Evolutionary conservation across 1,284 basidiomycete species (phyloP).

Genomic region (Pseudozyma hubeiensis): DNA sequence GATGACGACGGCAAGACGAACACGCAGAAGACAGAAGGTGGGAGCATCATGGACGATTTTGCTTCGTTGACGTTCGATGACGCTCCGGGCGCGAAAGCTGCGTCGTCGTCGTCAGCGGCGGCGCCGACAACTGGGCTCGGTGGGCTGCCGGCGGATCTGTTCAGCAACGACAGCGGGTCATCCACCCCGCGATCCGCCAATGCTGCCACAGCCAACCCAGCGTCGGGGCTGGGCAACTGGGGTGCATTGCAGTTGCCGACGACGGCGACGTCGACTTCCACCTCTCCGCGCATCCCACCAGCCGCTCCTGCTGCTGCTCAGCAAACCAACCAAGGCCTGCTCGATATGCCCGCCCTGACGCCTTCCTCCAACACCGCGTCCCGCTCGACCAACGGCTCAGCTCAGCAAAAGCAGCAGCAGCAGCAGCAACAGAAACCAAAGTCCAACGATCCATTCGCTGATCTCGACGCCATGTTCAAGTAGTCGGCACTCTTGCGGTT

Average conservation of each 20-base stretch:
- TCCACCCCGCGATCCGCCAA: slow-evolving; percentile 15
- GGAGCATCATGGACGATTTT: slow-evolving; percentile 59
- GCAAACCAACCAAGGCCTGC: slow-evolving; percentile 6
- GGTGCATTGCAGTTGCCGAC: slow-evolving; percentile 57
- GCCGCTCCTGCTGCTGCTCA: neutral
- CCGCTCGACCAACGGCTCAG: slow-evolving; percentile 12
- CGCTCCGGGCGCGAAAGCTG: slow-evolving; percentile 8
- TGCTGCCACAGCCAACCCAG: slow-evolving; percentile 19
- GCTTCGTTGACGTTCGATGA: slow-evolving; percentile 60
- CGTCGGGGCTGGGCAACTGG: slow-evolving; percentile 50
- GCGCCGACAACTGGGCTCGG: slow-evolving; percentile 16
- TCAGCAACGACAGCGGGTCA: slow-evolving; percentile 30
- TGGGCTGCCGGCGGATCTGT: slow-evolving; percentile 43
- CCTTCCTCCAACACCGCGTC: slow-evolving; percentile 12
- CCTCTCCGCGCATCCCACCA: slow-evolving; percentile 32
- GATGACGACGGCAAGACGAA: slow-evolving; percentile 40
- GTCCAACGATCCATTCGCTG: slow-evolving; percentile 61
- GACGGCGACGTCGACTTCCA: slow-evolving; percentile 39
- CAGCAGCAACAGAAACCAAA: slow-evolving; percentile 25
- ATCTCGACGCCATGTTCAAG: slow-evolving; percentile 60
- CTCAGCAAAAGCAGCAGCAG: slow-evolving; percentile 13
- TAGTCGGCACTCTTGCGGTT: slow-evolving; percentile 10
- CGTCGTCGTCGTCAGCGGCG: neutral
- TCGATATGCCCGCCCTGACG: slow-evolving; percentile 24
- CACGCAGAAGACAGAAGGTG: neutral